Evolutionary conservation across 1,284 basidiomycete genomes (phyloP).

Genomic region (Boletellus deceptivus): DNA sequence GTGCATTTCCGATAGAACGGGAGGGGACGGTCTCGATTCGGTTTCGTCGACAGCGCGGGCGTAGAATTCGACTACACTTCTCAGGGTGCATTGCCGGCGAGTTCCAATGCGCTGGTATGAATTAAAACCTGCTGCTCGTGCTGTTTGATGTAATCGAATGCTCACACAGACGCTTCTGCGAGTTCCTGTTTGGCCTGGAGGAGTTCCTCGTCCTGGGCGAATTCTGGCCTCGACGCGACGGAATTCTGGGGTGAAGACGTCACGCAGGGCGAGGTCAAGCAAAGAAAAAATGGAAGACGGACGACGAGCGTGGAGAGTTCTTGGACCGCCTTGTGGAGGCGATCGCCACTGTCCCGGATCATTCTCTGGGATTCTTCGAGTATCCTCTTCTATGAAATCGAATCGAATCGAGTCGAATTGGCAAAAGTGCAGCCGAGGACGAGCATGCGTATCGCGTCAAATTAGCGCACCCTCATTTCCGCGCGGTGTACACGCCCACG

Average conservation of each 20-base stretch:
- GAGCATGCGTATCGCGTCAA: slow-evolving; percentile 12
- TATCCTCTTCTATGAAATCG: slow-evolving; percentile 57
- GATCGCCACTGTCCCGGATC: slow-evolving; percentile 64
- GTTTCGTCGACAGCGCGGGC: slow-evolving; percentile 20
- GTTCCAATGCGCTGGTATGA: slow-evolving; percentile 19
- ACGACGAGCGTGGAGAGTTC: slow-evolving; percentile 73
- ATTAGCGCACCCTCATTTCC: slow-evolving; percentile 30
- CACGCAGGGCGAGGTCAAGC: neutral
- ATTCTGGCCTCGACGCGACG: slow-evolving; percentile 48
- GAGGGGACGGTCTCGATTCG: neutral
- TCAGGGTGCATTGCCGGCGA: slow-evolving; percentile 14
- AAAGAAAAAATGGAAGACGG: slow-evolving; percentile 37
- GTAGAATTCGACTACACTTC: slow-evolving; percentile 17
- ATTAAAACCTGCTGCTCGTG: slow-evolving; percentile 13
- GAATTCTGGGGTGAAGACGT: slow-evolving; percentile 34
- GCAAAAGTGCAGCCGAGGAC: slow-evolving; percentile 14
- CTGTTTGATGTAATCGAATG: slow-evolving; percentile 5
- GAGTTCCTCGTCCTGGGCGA: slow-evolving; percentile 53
- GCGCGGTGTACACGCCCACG: slow-evolving; percentile 26
- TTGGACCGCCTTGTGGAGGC: slow-evolving; percentile 59
- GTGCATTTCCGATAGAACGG: neutral
- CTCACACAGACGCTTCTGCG: slow-evolving; percentile 44
- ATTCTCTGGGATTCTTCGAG: slow-evolving; percentile 80
- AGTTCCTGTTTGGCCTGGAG: slow-evolving; percentile 60
- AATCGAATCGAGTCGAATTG: neutral